These are phyloP conservation scores for Globisporangium radiosum DNA, from an alignment of 352 stramenopile genomes.

Conservation along the genomic window DNA sequence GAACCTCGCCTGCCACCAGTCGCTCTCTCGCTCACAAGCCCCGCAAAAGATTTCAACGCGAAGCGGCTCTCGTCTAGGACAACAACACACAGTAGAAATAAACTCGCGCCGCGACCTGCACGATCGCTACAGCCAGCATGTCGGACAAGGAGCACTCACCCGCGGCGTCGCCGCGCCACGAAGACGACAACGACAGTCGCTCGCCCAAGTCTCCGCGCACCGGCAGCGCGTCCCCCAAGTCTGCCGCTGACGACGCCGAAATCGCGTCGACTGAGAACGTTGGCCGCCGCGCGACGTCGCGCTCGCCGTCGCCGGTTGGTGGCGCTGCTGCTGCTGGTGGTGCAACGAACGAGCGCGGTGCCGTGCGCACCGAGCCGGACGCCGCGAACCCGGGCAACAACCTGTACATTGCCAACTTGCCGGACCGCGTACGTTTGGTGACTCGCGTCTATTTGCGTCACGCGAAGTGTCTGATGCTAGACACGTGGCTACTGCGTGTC, in stretches of 20 bases:
- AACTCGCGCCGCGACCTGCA: not conserved
- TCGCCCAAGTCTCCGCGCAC: slow-evolving; percentile 15
- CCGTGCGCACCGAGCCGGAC: slow-evolving; percentile 6
- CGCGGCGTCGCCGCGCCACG: slow-evolving; percentile 15
- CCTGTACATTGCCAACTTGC: slow-evolving; percentile 72
- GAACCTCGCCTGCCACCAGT: not conserved
- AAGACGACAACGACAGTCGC: slow-evolving; percentile 13
- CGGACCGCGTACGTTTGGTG: slow-evolving; percentile 29
- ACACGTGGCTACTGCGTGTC: too few relatives aligned
- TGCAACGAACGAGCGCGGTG: not conserved
- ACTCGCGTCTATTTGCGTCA: too few relatives aligned
- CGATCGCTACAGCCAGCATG: slow-evolving; percentile 9
- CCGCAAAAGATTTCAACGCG: slow-evolving; percentile 7
- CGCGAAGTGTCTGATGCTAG: too few relatives aligned
- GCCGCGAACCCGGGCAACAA: slow-evolving; percentile 69
- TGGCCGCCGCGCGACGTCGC: slow-evolving; percentile 23
- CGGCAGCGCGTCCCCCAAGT: slow-evolving; percentile 4
- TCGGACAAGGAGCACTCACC: slow-evolving; percentile 23
- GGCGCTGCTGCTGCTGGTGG: not conserved
- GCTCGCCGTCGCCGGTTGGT: slow-evolving; percentile 23
- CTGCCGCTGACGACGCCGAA: not conserved
- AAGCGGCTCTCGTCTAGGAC: not conserved
- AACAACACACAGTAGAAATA: slow-evolving; percentile 1
- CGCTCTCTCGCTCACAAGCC: too few relatives aligned
- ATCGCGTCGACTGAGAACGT: not conserved